Evolutionary conservation across 495 filamentous ascomycete species (phyloP), one percentile per base, ranked within the genome.

Genomic region (Podospora pseudoanserina): DNA sequence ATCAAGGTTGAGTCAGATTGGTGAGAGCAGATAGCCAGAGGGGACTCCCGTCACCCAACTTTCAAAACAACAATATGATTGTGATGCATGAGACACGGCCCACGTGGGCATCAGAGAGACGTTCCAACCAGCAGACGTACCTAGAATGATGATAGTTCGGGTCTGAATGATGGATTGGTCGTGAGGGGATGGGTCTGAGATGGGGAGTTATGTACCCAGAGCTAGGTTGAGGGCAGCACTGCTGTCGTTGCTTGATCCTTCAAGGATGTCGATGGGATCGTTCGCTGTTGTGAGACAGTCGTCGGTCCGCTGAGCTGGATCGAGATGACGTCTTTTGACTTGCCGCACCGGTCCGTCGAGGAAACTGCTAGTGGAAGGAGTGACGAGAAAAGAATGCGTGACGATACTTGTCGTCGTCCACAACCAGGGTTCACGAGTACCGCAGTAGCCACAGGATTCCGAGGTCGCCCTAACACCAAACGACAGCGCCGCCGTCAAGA

Each of bases 141-240:
- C 70, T 67, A 19, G 54, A 54, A 59, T 62, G 6, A 30, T n/a
- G 18, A 27, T 26, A 26, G 9, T 62, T 62, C 18, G 26, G 27
- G 16, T 28, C n/a, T n/a, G 27, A 34, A 58, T 58, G 55, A 26
- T 58, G 55, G 19, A 19, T 58, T 26, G 23, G 55, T 58, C 55
- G 18, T 58, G 0, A 11, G 30, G 27, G 4, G 57, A 63, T 56
- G 13, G 59, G 60, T 61, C 58, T 30, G 61, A 49, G 63, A 54
- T 61, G 65, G 44, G 67, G 65, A 64, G 59, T 65, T 68, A 67
- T 69, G 60, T 68, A 66, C 67, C 78, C 80, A 79, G 79, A 72
- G 71, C 78, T 77, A 77, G 74, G 76, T 78, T 72, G 76, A 56
- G 44, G 71, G 71, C 73, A 79, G 76, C 76, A 69, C 76, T 72